phyloP scores from a whole-genome alignment of 73 alveolate genomes.

The Stentor coeruleus region DNA sequence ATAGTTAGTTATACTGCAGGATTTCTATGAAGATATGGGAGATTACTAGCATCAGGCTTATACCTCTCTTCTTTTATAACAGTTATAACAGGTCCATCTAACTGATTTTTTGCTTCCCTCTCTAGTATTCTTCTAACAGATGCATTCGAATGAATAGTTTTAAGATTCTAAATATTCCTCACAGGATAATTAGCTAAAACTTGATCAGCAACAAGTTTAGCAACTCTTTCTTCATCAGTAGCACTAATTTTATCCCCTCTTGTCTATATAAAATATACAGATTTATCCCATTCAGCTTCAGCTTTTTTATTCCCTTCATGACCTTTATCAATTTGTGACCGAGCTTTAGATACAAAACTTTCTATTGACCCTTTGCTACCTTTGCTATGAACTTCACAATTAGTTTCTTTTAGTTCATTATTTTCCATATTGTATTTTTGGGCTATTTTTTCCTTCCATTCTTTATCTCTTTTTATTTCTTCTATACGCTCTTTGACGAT shows the following conservation, averaged over 20 bases:
- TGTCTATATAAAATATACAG: not conserved
- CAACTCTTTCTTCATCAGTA: constrained; percentile 76
- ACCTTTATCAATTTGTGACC: constrained; percentile 30
- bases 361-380: constrained; percentile 31
- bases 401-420: constrained; percentile 36
- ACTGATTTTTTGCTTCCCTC: constrained; percentile 65
- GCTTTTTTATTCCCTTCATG: constrained; percentile 39
- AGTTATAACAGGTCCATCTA: constrained; percentile 59
- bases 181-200: constrained; percentile 52
- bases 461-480: constrained; percentile 73
- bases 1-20: constrained; percentile 84
- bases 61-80: constrained; percentile 59
- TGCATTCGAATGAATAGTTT: constrained; percentile 61
- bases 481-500: constrained; percentile 65
- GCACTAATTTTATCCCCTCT: constrained; percentile 7
- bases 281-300: constrained; percentile 37
- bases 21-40: constrained; percentile 85
- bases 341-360: not conserved
- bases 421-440: constrained; percentile 59
- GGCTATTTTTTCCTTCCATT: constrained; percentile 60
- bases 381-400: constrained; percentile 34
- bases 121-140: constrained; percentile 71
- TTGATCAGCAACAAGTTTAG: constrained; percentile 78
- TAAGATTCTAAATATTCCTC: constrained; percentile 4
- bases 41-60: constrained; percentile 68